These are phyloP conservation scores for Klebsormidium nitens DNA, from an alignment of 139 green algal genomes.

Conservation along the genomic window DNA sequence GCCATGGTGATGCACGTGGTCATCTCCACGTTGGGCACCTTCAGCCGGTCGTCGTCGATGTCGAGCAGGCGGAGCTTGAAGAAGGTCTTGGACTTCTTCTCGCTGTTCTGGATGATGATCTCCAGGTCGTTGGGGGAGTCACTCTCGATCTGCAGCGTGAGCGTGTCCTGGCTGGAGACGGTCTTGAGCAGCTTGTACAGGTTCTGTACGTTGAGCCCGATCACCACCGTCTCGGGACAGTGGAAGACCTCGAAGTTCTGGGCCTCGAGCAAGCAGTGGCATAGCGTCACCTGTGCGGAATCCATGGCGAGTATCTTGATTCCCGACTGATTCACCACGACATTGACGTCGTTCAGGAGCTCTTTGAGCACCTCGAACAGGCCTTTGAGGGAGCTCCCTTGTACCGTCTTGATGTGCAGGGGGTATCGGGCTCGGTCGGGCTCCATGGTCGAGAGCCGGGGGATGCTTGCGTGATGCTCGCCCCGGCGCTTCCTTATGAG, in stretches of 20 bases:
- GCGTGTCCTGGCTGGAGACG: not conserved
- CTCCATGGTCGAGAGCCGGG: too few relatives aligned
- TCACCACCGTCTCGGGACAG: not conserved
- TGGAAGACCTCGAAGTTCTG: too few relatives aligned
- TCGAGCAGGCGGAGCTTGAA: not conserved
- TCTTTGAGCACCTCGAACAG: too few relatives aligned
- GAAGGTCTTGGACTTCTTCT: not conserved
- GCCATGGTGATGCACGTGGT: not conserved
- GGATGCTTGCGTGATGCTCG: too few relatives aligned
- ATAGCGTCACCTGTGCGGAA: not conserved
- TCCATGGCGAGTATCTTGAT: not conserved
- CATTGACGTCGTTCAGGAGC: not conserved
- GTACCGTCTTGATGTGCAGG: too few relatives aligned
- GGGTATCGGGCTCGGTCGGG: too few relatives aligned
- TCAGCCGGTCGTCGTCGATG: not conserved
- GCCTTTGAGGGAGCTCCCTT: too few relatives aligned
- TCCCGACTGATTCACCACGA: not conserved
- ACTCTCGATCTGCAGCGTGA: not conserved
- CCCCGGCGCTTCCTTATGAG: too few relatives aligned
- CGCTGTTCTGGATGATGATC: not conserved
- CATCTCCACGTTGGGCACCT: not conserved
- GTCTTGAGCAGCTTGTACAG: slow-evolving; percentile 1
- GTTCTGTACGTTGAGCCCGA: not conserved
- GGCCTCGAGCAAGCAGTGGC: too few relatives aligned
- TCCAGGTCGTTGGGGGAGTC: not conserved